These are phyloP conservation scores for Ustilago esculenta DNA, from an alignment of 1,284 basidiomycete species.

Conservation along the genomic window DNA sequence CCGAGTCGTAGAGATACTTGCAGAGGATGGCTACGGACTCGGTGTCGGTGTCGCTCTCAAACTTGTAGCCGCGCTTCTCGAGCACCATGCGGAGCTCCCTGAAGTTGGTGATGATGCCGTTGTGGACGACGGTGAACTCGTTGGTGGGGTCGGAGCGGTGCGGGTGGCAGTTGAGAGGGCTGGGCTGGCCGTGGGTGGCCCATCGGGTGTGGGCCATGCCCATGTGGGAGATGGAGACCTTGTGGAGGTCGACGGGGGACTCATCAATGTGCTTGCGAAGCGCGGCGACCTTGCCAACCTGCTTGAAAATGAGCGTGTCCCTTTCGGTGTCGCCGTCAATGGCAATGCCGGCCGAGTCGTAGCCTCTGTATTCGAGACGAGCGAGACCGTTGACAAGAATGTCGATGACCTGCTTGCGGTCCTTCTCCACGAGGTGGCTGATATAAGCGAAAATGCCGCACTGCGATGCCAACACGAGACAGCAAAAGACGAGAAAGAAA, in stretches of 20 bases:
- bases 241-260: slow-evolving; percentile 80
- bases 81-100: slow-evolving; percentile 89
- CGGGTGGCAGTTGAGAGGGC: slow-evolving; percentile 92
- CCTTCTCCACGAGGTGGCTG: slow-evolving; percentile 70
- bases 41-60: slow-evolving; percentile 96
- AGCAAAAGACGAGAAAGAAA: not conserved
- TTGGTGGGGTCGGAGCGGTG: slow-evolving; percentile 82
- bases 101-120: slow-evolving; percentile 98
- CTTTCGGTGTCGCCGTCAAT: slow-evolving; percentile 90
- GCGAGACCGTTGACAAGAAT: slow-evolving; percentile 90
- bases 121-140: slow-evolving; percentile 96
- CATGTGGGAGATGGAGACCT: slow-evolving; percentile 86
- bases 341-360: slow-evolving; percentile 91
- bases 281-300: slow-evolving; percentile 96
- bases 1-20: slow-evolving; percentile 96
- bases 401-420: slow-evolving; percentile 90
- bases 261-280: slow-evolving; percentile 90
- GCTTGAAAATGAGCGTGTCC: slow-evolving; percentile 87
- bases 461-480: too few relatives aligned
- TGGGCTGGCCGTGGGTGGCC: slow-evolving; percentile 94
- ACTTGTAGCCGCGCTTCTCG: slow-evolving; percentile 93
- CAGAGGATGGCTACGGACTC: slow-evolving; percentile 95
- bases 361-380: slow-evolving; percentile 96
- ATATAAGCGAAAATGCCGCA: slow-evolving; percentile 67
- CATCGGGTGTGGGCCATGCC: slow-evolving; percentile 99